Conservation (phyloP, 768 basidiomycete species). For the Rhizopogon salebrosus region DNA sequence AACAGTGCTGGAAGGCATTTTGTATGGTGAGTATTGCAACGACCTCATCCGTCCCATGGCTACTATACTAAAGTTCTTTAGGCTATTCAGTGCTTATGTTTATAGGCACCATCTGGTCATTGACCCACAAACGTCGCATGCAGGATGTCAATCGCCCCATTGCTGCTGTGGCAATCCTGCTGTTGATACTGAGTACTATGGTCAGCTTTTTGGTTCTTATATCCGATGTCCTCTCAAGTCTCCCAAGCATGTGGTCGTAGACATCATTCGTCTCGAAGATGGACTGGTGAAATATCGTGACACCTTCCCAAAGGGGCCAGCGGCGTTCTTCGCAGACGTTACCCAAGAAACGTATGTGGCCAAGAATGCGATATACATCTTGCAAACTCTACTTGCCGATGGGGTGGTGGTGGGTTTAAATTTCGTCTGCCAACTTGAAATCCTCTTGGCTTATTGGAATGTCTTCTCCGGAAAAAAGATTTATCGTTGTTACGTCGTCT, state of each 20-base stretch:
- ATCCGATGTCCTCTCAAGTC: not conserved
- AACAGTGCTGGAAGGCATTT: conserved; percentile 15
- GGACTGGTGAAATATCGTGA: conserved; percentile 18
- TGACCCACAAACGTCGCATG: conserved; percentile 6
- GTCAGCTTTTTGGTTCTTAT: conserved; percentile 4
- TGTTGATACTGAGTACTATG: conserved; percentile 17
- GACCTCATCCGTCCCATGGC: not conserved
- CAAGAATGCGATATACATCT: conserved; percentile 18
- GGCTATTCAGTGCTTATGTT: conserved; percentile 24
- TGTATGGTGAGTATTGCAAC: conserved; percentile 13
- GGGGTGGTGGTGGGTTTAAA: conserved; percentile 5
- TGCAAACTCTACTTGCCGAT: conserved; percentile 9
- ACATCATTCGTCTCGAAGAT: conserved; percentile 12
- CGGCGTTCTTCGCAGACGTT: conserved; percentile 18
- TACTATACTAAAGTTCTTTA: not conserved
- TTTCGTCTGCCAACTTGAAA: not conserved
- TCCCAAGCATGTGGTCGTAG: conserved; percentile 9
- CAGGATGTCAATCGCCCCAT: conserved; percentile 9
- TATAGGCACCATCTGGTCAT: conserved; percentile 15
- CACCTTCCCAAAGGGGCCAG: conserved; percentile 15
- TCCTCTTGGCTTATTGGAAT: not conserved
- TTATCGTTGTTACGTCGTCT: conserved; percentile 13
- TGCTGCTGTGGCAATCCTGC: conserved; percentile 10
- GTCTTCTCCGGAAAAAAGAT: conserved; percentile 2
- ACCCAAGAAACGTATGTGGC: conserved; percentile 19